These are phyloP conservation scores for Pythium plurisporium DNA, from an alignment of 352 stramenopile species.

Conservation along the genomic window DNA sequence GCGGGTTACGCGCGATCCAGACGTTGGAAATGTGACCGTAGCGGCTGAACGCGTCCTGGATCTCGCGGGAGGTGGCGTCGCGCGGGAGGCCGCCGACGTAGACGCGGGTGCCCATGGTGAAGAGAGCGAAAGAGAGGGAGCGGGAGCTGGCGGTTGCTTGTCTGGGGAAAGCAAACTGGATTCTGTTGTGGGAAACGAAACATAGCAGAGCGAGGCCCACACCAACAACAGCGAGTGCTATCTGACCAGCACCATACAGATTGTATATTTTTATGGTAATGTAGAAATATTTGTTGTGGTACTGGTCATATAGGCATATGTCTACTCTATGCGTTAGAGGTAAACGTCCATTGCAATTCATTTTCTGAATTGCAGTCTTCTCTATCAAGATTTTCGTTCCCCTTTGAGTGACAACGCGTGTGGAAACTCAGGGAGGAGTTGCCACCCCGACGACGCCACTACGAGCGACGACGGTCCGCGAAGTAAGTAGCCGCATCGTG, in stretches of 20 bases:
- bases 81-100: constrained; percentile 81
- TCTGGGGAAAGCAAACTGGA: constrained; percentile 11
- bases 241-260: constrained; percentile 4
- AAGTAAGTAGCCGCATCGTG: too few species aligned
- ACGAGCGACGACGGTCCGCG: too few species aligned
- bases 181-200: constrained; percentile 14
- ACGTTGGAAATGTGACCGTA: constrained; percentile 86
- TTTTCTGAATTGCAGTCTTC: constrained; percentile 17
- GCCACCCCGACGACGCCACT: too few species aligned
- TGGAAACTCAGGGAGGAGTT: constrained; percentile 9
- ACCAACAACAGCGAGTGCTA: constrained; percentile 6
- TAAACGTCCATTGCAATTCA: constrained; percentile 13
- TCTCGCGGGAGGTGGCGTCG: constrained; percentile 74
- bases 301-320: constrained; percentile 6
- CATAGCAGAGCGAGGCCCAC: background rate
- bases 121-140: background rate
- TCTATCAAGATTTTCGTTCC: constrained; percentile 17
- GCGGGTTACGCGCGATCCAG: constrained; percentile 84
- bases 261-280: too few species aligned
- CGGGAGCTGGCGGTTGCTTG: constrained; percentile 3
- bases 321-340: background rate
- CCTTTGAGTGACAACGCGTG: constrained; percentile 17
- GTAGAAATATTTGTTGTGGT: background rate
- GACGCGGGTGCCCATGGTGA: constrained; percentile 71
- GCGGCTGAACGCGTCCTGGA: constrained; percentile 78